Base-by-base conservation (phyloP, 768 basidiomycete species). In the Boletus huronensis region DNA sequence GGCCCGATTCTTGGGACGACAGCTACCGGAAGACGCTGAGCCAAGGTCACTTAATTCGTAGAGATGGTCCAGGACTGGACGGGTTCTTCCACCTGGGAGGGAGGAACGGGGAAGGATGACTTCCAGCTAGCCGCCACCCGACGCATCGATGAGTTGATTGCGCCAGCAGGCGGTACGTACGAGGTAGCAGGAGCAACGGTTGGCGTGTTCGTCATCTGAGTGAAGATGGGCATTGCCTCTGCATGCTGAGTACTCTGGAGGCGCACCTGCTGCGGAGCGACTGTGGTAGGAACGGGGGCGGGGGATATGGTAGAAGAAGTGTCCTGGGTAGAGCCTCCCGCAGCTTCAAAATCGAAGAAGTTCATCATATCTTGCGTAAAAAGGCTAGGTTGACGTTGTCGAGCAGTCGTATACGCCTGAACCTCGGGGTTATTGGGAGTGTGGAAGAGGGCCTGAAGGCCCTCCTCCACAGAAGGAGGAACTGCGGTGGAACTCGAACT, bases 81-180 rank as follows among this genome's bases (percentile, higher is more conserved):
- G 0, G 69, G 53, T 60, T 72, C 71, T 17, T 77, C 74, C 28
- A 65, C 55, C 1, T 66, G 62, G 2, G 62, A 61, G 29, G 65
- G 60, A 19, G 67, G 63, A 4, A 21, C 29, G 1, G 21, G 17
- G 16, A 57, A 58, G n/a, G 64, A 39, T 17, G 58, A 56, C 40
- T 67, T 74, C 82, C 83, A 86, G 49, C 70, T 79, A 3, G 71
- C 82, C 9, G 66, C 84, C 36, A 81, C 83, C 5, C 84, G 80
- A 39, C 84, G 77, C 25, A 71, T 76, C 9, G 77, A 75, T 1
- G 77, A 75, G 52, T 78, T 61, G 4, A 70, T 64, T 21, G 84
- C 83, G 46, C 82, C 84, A 13, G 81, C 55, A 14, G 84, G 83
- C 6, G 84, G 84, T 0, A 74, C 66, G 58, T 85, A 85, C 2